Evolutionary conservation across 192 early-diverging fungal species (phyloP), one percentile per base, ranked within the genome.

Genomic region (Spizellomyces sp.): DNA sequence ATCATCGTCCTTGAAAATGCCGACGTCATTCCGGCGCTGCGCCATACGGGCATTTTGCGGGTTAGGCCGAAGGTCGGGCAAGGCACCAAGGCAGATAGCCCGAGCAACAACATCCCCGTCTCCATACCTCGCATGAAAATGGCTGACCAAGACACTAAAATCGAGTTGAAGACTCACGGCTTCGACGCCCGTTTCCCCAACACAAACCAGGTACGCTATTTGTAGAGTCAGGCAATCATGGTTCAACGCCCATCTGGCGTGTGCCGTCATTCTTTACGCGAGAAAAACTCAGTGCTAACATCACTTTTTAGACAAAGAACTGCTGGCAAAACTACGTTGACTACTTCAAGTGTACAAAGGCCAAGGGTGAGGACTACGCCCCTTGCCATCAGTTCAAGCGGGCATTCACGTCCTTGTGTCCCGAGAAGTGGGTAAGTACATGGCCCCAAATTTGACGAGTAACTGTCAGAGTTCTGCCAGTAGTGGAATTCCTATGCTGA

Each of bases 291-390:
- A n/a, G 22, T 36, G 19, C 47, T 75, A n/a, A 68, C 59, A 69
- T 12, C 10, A 73, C 44, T 54, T 14, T 14, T 41, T 63, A 87
- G 85, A 96, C 94, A 75, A 96, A 94, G 89, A 91, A 93, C 90
- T 99, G 97, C 90, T 96, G 95, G 94, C 97, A 99, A 88, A 95
- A 96, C 89, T 99, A 96, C 83, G 89, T 90, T 65, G 97, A 99
- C 83, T 96, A 87, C 80, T 82, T 76, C 80, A 85, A 84, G 83
- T 99, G 98, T 78, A 87, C 95, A 45, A 84, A 86, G 58, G 92
- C 91, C 72, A 95, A 95, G 89, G 98, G 98, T 77, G 95, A 98
- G 82, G 95, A 97, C 71, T 98, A 87, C 76, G 83, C 89, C 48
- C 93, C 93, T 42, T 99, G 98, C 90, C 85, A 90, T 76, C 90